Percentiles rank a stretch among this genome's conserved stretches.
These are phyloP conservation scores for Fusarium citri DNA, from an alignment of 2,329 filamentous ascomycete species.

Conservation along the genomic window DNA sequence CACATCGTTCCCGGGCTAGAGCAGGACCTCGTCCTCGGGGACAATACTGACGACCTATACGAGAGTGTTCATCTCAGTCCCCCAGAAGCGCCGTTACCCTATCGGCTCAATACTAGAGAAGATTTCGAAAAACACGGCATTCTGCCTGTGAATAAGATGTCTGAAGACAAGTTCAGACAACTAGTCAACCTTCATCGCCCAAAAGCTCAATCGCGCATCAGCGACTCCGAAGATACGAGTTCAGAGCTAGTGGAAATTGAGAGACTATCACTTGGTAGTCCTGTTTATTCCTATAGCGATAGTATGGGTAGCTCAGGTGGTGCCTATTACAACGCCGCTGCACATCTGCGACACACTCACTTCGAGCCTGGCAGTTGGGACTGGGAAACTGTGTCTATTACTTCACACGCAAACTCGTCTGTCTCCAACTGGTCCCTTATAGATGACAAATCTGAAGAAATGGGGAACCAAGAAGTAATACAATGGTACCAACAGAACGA, in stretches of 20 bases:
- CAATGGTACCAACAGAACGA: neutral
- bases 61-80: constrained; percentile 7
- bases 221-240: too few species aligned
- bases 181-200: neutral
- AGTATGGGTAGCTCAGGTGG: neutral
- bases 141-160: constrained; percentile 1
- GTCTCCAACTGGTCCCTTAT: constrained; percentile 4
- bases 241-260: neutral
- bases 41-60: constrained; percentile 1
- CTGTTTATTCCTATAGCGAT: neutral
- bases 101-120: neutral
- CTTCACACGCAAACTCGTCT: neutral
- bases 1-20: constrained; percentile 12
- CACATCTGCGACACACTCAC: neutral
- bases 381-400: neutral
- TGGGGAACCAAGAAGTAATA: neutral
- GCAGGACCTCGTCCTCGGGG: constrained; percentile 21
- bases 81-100: neutral
- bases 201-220: neutral
- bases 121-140: constrained; percentile 12
- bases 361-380: neutral
- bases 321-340: neutral
- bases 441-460: neutral
- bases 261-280: neutral
- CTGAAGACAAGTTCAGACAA: neutral